Evolutionary conservation across 192 early-diverging fungal species (phyloP), one percentile per base, ranked within the genome.

Genomic region (Chytriomyces confervae): DNA sequence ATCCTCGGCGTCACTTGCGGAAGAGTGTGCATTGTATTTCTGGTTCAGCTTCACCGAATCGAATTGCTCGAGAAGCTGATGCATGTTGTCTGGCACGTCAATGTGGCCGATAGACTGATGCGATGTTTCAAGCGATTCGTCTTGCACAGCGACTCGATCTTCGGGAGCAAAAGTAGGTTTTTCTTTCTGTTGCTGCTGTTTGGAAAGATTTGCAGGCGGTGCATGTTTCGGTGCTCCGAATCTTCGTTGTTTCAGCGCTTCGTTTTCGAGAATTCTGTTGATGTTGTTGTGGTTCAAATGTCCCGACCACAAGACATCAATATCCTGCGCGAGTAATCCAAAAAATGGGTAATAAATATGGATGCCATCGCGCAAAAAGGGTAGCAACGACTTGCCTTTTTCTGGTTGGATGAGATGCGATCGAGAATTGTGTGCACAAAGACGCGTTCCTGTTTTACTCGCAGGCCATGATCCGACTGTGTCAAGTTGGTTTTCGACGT

Each of bases 281-380:
- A 75, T 60, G 20, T 75, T 76, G 63, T 77, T 75, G 9, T 80
- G 82, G 60, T 83, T 83, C 61, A 86, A 69, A 57, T 86, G 80
- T 27, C 85, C 85, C 0, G 67, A 64, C 60, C 66, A 81, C 7
- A 84, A 50, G 2, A 67, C 72, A 64, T 76, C 57, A 9, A 84
- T 75, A 67, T 84, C 80, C 75, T 71, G 44, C 36, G 43, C 29
- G 48, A 60, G 20, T 11, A 68, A 45, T 29, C n/a, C 20, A 53
- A 50, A 44, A 73, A n/a, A n/a, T 62, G 10, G 6, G 6, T 6
- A 73, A 62, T 73, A 18, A 57, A 46, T 62, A 62, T 7, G 29
- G 13, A 62, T 49, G 18, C 1, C 0, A 48, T 68, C 10, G 62
- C 10, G 27, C 27, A 10, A 64, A 5, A 1, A 1, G 62, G 0